Base-by-base conservation (phyloP, 495 filamentous ascomycete genomes). In the Aspergillus leporis region DNA sequence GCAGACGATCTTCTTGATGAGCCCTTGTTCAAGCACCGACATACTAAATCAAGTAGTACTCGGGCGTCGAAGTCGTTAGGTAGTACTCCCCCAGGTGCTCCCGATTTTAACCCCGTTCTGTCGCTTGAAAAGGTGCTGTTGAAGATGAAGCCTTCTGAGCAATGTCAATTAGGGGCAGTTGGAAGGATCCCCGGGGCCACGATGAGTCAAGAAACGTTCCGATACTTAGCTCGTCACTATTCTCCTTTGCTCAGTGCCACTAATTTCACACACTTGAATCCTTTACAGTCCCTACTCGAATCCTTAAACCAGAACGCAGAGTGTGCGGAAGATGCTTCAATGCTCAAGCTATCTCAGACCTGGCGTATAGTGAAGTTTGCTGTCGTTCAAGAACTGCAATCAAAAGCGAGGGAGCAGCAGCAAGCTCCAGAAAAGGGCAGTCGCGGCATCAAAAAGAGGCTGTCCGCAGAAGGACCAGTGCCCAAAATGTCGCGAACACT, bases 351-450 rank as follows among this genome's bases (percentile, higher is more conserved):
- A 13, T 85, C 89, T 8, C 89, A 91, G 64, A 90, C 87, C 4
- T 92, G 89, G 89, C 84, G 85, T 36, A 81, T 91, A 32, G 68
- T 91, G 18, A 84, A 82, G 21, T 86, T 82, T 56, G 83, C 83
- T 22, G 78, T 88, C 45, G 66, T 82, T 18, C 73, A 89, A 55
- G 79, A 91, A 45, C 77, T 91, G 1, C 71, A 77, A 19, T 70
- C 78, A 25, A 81, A 84, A 57, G 83, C 81, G 2, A 78, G 83
- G 50, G 82, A 87, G 53, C 82, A 88, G 61, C 70, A 78, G 8
- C 66, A 79, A 40, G 23, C 56, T 23, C 48, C 51, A 9, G 62
- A 66, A 23, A 69, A 67, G 21, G 63, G 64, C 10, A 62, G 64
- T 30, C 62, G 61, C n/a, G 54, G 52, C 12, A 22, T 68, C 9